phyloP scores from a whole-genome alignment of 2,329 filamentous ascomycete genomes.

The Pseudogymnoascus sp. region DNA sequence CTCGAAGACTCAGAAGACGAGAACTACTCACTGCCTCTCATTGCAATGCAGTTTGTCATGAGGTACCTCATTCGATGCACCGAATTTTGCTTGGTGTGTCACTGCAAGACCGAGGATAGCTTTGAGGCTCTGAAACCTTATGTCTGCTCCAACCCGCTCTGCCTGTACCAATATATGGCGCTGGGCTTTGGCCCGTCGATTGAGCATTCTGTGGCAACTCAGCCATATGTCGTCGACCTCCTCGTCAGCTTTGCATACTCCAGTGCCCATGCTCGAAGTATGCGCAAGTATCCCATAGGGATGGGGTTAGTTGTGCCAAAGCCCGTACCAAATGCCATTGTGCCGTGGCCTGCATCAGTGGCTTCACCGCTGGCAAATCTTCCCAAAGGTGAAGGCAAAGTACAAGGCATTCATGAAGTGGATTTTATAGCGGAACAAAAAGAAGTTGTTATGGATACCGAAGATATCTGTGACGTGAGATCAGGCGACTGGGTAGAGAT shows the following conservation, averaged over 20 bases:
- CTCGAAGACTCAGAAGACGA: slow-evolving; percentile 21
- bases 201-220: slow-evolving; percentile 72
- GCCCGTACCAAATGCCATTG: background rate
- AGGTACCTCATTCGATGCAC: slow-evolving; percentile 73
- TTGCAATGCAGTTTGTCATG: slow-evolving; percentile 66
- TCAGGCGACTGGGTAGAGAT: background rate
- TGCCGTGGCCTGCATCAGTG: background rate
- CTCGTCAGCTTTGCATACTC: slow-evolving; percentile 72
- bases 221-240: slow-evolving; percentile 77
- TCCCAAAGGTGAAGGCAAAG: background rate
- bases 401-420: background rate
- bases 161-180: slow-evolving; percentile 79
- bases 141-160: slow-evolving; percentile 67
- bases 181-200: slow-evolving; percentile 79
- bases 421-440: background rate
- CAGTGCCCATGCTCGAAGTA: slow-evolving; percentile 22
- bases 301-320: slow-evolving; percentile 27
- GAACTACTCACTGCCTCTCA: slow-evolving; percentile 42
- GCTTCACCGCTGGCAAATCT: background rate
- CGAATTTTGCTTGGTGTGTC: slow-evolving; percentile 81
- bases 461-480: background rate
- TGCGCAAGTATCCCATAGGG: slow-evolving; percentile 28
- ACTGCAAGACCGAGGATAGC: slow-evolving; percentile 52
- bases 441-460: background rate
- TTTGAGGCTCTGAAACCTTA: slow-evolving; percentile 69